A percentile compares a stretch with the other conserved stretches of the same genome.
These are phyloP conservation scores for Ogataea hybrid DNA, from an alignment of 1,139 yeast species.

Conservation along the genomic window DNA sequence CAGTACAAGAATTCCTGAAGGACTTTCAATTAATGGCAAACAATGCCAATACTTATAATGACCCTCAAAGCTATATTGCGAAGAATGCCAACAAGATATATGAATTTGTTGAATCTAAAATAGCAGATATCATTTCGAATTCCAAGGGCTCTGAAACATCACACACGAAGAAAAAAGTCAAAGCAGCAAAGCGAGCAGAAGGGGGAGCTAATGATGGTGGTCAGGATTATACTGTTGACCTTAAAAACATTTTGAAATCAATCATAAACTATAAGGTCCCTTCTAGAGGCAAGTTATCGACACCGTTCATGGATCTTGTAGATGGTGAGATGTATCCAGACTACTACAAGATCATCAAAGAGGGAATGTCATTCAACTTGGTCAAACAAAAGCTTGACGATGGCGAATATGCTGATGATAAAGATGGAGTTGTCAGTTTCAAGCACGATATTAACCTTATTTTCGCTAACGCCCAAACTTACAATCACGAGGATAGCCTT, in stretches of 20 bases:
- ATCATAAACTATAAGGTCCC: conserved; percentile 23
- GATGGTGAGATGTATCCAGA: conserved; percentile 58
- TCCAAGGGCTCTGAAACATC: conserved; percentile 2
- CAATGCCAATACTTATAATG: conserved; percentile 63
- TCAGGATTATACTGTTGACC: conserved; percentile 2
- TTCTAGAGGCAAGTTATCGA: conserved; percentile 39
- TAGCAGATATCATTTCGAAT: conserved; percentile 30
- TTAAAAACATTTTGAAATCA: conserved; percentile 14
- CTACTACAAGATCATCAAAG: conserved; percentile 51
- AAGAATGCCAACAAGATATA: conserved; percentile 46
- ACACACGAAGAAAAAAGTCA: conserved; percentile 2
- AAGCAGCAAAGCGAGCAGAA: conserved; percentile 3
- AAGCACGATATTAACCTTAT: conserved; percentile 48
- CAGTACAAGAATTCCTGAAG: conserved; percentile 42
- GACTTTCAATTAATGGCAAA: conserved; percentile 58
- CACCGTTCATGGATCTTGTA: conserved; percentile 57
- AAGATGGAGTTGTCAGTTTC: conserved; percentile 41
- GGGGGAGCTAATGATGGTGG: background rate
- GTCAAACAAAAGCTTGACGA: conserved; percentile 43
- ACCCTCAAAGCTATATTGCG: conserved; percentile 60
- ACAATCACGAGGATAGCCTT: conserved; percentile 54
- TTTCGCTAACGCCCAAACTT: conserved; percentile 56
- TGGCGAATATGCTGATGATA: conserved; percentile 42
- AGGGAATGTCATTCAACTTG: conserved; percentile 55
- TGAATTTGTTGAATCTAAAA: conserved; percentile 45